A percentile compares a stretch with the other conserved stretches of the same genome.
phyloP scores from a whole-genome alignment of 2,329 filamentous ascomycete species.

The Paraphaeosphaeria minitans region DNA sequence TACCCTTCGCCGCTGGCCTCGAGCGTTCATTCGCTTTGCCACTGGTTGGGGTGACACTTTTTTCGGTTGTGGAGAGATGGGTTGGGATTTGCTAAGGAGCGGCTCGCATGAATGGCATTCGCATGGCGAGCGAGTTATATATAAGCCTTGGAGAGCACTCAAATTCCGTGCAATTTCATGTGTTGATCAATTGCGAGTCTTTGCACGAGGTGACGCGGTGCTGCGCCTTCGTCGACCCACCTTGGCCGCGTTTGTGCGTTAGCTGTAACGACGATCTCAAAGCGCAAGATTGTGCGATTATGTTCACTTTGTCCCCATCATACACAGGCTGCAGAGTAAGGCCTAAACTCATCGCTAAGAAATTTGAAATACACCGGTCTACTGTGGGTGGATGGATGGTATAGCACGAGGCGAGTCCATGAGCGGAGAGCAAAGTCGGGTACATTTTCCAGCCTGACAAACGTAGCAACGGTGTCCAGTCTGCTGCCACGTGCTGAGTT shows the following conservation, averaged over 20 bases:
- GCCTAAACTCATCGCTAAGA: too few relatives aligned
- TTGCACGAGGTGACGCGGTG: background rate
- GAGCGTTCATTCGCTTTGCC: constrained; percentile 38
- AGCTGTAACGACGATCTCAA: background rate
- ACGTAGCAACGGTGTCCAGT: too few relatives aligned
- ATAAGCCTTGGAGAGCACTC: background rate
- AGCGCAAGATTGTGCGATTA: background rate
- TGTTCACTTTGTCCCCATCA: background rate
- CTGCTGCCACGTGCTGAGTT: too few relatives aligned
- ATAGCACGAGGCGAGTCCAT: too few relatives aligned
- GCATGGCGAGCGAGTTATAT: background rate
- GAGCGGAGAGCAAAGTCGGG: too few relatives aligned
- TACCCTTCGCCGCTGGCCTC: constrained; percentile 42
- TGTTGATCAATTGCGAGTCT: background rate
- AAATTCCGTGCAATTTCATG: background rate
- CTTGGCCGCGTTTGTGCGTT: background rate
- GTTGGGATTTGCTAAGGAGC: background rate
- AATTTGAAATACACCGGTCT: too few relatives aligned
- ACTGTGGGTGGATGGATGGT: too few relatives aligned
- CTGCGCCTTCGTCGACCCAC: background rate
- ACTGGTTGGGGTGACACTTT: constrained; percentile 7
- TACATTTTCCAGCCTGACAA: too few relatives aligned
- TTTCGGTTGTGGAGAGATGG: background rate
- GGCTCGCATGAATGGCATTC: background rate
- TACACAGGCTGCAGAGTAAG: too few relatives aligned